Evolutionary conservation across 2,329 filamentous ascomycete genomes (phyloP), one percentile per base, ranked within the genome.

Genomic region (Cordyceps cateniannulata): DNA sequence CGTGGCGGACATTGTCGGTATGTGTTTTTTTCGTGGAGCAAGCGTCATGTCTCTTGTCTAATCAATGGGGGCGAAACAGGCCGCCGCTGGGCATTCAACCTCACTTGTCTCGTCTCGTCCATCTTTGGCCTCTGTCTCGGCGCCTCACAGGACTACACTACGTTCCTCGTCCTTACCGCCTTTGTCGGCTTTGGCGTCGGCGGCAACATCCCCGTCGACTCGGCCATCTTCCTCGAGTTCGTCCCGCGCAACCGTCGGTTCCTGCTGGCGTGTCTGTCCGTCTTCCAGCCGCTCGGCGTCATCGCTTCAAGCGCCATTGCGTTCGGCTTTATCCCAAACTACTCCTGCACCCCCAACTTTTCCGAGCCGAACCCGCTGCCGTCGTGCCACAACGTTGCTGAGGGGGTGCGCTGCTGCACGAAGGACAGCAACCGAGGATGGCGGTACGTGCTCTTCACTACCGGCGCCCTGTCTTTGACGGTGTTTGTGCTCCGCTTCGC

Each of bases 261-360:
- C 63, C 69, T 84, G 2, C 71, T 84, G 8, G 77, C 81, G 0
- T 71, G 81, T 1, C 71, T 85, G 0, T 83, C 80, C 1, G 72
- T 84, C 27, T 84, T 83, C 62, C 81, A 84, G 62, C 81, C 81
- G 1, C 75, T 84, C 10, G 81, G 81, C 14, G 80, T 84, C 3
- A 77, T 83, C 3, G 66, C 82, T 29, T 79, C 76, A 63, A 78
- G 74, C 48, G 76, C 75, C 12, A 75, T 84, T 45, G 80, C 81
- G 0, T 83, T 82, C 42, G 79, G 76, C 4, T 81, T 81, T 65
- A 81, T 83, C 51, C 80, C 81, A 0, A 73, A 72, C 3, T 78
- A 79, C 65, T 78, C 77, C 1, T 83, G 81, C 69, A 73, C 71
- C 0, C 79, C 80, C 27, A 80, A 81, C 66, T 82, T 81, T 66